Base-by-base conservation (phyloP, 2,329 filamentous ascomycete species). In the Arthroderma sp. region DNA sequence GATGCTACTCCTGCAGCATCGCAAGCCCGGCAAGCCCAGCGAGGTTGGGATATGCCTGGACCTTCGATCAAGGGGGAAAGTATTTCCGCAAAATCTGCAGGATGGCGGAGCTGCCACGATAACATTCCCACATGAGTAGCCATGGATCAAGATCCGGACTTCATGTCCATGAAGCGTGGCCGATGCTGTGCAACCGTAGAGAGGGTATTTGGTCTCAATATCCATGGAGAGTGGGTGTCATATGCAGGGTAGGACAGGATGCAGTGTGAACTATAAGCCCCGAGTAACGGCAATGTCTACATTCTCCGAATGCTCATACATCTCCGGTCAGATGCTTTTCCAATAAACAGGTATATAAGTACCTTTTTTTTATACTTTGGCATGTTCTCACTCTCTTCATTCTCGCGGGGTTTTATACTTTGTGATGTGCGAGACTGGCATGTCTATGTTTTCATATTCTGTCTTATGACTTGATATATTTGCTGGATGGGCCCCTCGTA, bases 61-160 rank as follows among this genome's bases (percentile, higher is more conserved):
- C 25, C 15, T 51, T 51, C 28, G 47, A 51, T 51, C 47, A 51
- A 51, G 47, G 47, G 47, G 47, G 47, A 51, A 51, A 33, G 47
- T 51, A 51, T 31, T 51, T 51, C 47, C 47, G 28, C 47, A 11
- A 7, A 19, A 33, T 51, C 41, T 47, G 41, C 41, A 47, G 1
- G 41, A 23, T 25, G 41, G 41, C 41, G 41, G 41, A 47, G 41
- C 41, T 28, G 19, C 41, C 41, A 47, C 41, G 41, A 47, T 47
- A 23, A 19, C 23, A 47, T 47, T 25, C 41, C 41, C 41, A 47
- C 41, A 47, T 23, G 21, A 47, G 41, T 19, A 25, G 41, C 41
- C 41, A 47, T 47, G 41, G 41, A 47, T 25, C 9, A 21, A 47
- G 41, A 23, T 15, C 13, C 3, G 41, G 47, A 3, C 28, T 11